Evolutionary conservation across 169 alveolate species (phyloP), one percentile per base, ranked within the genome.

Genomic region (Eimeria sp.): DNA sequence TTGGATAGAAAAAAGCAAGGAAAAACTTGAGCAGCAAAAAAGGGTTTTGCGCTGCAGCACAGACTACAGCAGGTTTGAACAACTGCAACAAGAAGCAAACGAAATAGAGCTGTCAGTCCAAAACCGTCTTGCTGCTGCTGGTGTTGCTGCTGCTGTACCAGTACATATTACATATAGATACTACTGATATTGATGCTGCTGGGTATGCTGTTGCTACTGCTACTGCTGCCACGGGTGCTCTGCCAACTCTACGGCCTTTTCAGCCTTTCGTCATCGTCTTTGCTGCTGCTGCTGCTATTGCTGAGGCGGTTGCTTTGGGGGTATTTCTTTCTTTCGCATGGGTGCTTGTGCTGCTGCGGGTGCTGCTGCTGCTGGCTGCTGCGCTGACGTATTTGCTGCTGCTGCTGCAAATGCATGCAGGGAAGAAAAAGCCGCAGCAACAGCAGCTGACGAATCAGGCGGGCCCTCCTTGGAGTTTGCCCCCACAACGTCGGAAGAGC

Each of bases 51-150:
- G 90, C 25, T 30, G 51, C 70, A 82, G 90, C 70, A 18, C 58
- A 13, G 90, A 82, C 25, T 82, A 82, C 90, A 82, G 90, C 65
- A 82, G 90, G n/a, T 82, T 82, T 34, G 25, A 82, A 22, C 72
- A 27, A 6, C 27, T 51, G 73, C 43, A 25, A 4, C 49, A 16
- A 49, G 73, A 49, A 51, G 65, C 49, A 18, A 63, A 82, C 14
- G 90, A 82, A 20, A 72, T 51, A 63, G 73, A 58, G 11, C n/a
- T 82, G 90, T 82, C 65, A 82, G 90, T 13, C 58, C 40, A 43
- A 3, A 76, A 4, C 40, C 57, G 7, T 5, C 63, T 43, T 49
- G 34, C 90, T 82, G 90, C 49, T n/a, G 90, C 70, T 51, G 73
- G 73, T 49, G 73, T 22, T 82, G 90, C 90, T 76, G 87, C 61